Evolutionary conservation across 352 stramenopile species (phyloP).

Genomic region (Pelagophyceae sp.): DNA sequence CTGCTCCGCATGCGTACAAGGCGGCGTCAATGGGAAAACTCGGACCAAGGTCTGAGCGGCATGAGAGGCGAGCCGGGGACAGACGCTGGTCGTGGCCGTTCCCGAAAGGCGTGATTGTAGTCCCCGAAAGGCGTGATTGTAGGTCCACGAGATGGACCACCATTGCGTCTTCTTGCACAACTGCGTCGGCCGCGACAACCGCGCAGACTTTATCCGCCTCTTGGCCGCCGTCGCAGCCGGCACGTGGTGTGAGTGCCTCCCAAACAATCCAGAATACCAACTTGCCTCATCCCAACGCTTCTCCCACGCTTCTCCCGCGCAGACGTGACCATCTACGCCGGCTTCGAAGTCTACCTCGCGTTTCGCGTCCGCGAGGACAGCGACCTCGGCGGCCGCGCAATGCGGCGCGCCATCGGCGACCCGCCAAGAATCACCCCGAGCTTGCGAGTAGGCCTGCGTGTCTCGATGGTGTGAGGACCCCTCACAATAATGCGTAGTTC

Average conservation of each 20-base stretch:
- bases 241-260: no score
- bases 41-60: no score
- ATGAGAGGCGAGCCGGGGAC: no score
- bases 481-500: no score
- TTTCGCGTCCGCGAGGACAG: background rate
- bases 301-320: no score
- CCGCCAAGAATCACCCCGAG: background rate
- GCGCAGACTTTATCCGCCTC: background rate
- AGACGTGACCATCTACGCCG: constrained; percentile 3
- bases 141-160: constrained; percentile 41
- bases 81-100: no score
- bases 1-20: constrained; percentile 32
- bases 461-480: background rate
- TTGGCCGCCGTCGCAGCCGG: background rate
- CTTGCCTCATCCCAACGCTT: no score
- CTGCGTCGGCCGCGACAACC: constrained; percentile 6
- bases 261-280: no score
- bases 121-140: no score
- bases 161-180: constrained; percentile 31
- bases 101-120: no score
- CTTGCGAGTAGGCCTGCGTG: background rate
- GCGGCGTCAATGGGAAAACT: no score
- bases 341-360: background rate
- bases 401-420: background rate
- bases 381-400: background rate